phyloP scores from a whole-genome alignment of 2,329 filamentous ascomycete genomes.

The Penicillium sp. region DNA sequence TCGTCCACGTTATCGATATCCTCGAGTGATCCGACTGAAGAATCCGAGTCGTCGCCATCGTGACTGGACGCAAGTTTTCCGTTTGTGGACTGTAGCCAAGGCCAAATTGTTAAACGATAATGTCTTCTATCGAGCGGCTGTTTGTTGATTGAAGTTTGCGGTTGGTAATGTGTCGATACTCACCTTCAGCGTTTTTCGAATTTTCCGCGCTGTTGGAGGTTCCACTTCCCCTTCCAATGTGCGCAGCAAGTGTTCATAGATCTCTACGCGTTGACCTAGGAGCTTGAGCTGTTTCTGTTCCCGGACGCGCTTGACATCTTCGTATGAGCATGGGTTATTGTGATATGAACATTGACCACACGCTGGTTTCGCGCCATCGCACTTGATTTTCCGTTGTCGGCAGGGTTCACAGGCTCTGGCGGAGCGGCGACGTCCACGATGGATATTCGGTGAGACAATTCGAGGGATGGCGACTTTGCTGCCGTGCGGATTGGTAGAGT shows the following conservation, averaged over 20 bases:
- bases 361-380: slow-evolving; percentile 46
- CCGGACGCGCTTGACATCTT: slow-evolving; percentile 41
- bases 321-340: slow-evolving; percentile 30
- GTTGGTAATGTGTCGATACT: slow-evolving; percentile 2
- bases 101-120: neutral
- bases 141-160: neutral
- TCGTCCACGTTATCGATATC: slow-evolving; percentile 47
- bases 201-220: slow-evolving; percentile 20
- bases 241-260: slow-evolving; percentile 33
- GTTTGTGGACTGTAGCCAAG: slow-evolving; percentile 10
- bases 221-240: slow-evolving; percentile 32
- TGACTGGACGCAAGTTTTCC: slow-evolving; percentile 1
- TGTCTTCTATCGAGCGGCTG: neutral
- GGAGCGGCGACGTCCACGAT: slow-evolving; percentile 32
- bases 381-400: slow-evolving; percentile 47
- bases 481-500: neutral
- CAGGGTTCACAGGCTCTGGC: slow-evolving; percentile 43
- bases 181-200: slow-evolving; percentile 33
- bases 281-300: slow-evolving; percentile 38
- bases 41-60: slow-evolving; percentile 18
- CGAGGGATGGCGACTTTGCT: slow-evolving; percentile 38
- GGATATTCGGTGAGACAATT: slow-evolving; percentile 15
- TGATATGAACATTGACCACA: slow-evolving; percentile 35
- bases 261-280: slow-evolving; percentile 28
- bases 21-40: slow-evolving; percentile 42